Evolutionary conservation across 768 basidiomycete genomes (phyloP).

Genomic region (Omphalotus guepiniiformis): DNA sequence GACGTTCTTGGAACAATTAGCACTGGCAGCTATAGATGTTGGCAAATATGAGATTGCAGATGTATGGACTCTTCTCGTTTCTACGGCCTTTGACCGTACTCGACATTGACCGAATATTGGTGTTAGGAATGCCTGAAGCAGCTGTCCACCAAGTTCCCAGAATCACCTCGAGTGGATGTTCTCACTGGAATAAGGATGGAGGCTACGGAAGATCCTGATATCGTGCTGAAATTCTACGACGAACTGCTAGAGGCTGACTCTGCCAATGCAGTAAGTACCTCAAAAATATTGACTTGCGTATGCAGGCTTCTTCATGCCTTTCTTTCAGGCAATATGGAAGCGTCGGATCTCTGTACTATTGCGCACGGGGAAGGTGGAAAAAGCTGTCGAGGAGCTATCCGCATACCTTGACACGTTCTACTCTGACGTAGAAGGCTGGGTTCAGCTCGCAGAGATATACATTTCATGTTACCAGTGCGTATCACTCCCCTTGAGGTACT

Average conservation of each 20-base stretch:
- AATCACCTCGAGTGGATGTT: conserved; percentile 74
- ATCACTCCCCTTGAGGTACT: neutral
- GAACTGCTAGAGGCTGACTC: conserved; percentile 61
- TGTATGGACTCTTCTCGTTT: conserved; percentile 38
- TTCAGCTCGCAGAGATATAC: conserved; percentile 81
- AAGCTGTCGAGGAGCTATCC: conserved; percentile 67
- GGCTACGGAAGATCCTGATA: conserved; percentile 50
- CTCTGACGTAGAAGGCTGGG: conserved; percentile 83
- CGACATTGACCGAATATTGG: conserved; percentile 21
- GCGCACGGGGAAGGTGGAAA: conserved; percentile 55
- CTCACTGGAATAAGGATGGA: conserved; percentile 80
- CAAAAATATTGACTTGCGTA: neutral
- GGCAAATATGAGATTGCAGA: conserved; percentile 71
- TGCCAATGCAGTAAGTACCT: conserved; percentile 59
- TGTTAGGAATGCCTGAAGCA: conserved; percentile 57
- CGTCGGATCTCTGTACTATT: conserved; percentile 74
- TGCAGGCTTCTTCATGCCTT: neutral
- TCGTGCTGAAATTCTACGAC: conserved; percentile 62
- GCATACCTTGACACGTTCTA: conserved; percentile 84
- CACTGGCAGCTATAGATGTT: conserved; percentile 72
- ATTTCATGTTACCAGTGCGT: conserved; percentile 69
- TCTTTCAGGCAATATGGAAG: conserved; percentile 64
- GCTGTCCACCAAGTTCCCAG: conserved; percentile 65
- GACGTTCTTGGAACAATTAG: conserved; percentile 78
- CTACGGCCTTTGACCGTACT: conserved; percentile 9